Evolutionary conservation across 202 grass and related monocot genomes (phyloP), one percentile per base, ranked within the genome.

Genomic region (Cymbopogon flexuosus): DNA sequence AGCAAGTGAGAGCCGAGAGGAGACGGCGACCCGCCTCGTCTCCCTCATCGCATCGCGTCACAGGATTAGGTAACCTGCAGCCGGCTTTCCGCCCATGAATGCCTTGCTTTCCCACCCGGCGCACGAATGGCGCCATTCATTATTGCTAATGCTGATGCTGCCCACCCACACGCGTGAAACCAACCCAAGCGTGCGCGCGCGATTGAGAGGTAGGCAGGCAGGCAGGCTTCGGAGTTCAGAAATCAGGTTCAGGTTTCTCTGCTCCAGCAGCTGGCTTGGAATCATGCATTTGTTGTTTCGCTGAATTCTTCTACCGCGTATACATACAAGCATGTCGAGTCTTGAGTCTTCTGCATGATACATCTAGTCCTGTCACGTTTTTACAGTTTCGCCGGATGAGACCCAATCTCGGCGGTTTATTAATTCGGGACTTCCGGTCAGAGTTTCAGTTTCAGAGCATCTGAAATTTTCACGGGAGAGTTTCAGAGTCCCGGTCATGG

Each of bases 31-130:
- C 35, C 34, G 3, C 62, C 34, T 6, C 6, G 24, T 9, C 9
- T 4, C 35, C 18, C n/a, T 21, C 65, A 10, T 68, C 66, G 21
- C 37, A 22, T 51, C 69, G 68, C 43, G 15, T 72, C 69, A 58
- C 75, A 62, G 19, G 69, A 79, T 83, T 89, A 86, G 79, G 68
- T 65, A 62, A 37, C 52, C 75, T 70, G 74, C 79, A 70, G 49
- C 34, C 34, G n/a, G 43, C 73, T 79, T 83, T 83, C 75, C 37
- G 56, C 83, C 74, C 74, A 45, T 86, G 60, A 86, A 86, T 75
- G 51, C 19, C n/a, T 67, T 79, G 52, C 7, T 79, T 18, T 83
- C 68, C 29, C 79, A 63, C 57, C 51, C 83, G 11, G 33, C 18
- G 68, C 83, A 79, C 79, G 79, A 47, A 16, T 34, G 79, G n/a